Conservation (phyloP, 2,329 filamentous ascomycete species). For the Ophiostoma perfectum region DNA sequence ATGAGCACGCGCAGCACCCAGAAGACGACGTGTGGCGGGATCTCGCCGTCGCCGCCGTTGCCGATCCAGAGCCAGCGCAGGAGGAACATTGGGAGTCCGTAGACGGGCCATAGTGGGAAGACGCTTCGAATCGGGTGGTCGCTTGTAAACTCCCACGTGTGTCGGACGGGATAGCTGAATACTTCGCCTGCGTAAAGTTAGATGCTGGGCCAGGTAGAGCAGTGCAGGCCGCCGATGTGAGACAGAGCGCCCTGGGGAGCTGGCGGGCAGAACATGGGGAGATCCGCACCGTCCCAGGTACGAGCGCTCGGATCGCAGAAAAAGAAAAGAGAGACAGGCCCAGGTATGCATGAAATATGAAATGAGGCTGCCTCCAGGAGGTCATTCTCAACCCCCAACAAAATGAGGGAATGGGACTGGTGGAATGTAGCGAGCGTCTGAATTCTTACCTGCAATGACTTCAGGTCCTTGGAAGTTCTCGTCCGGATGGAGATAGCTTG, state of each 20-base stretch:
- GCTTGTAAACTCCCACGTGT: conserved; percentile 95
- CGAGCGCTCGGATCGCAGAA: not conserved
- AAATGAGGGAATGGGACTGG: not conserved
- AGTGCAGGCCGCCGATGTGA: not conserved
- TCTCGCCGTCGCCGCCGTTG: conserved; percentile 67
- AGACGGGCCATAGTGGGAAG: conserved; percentile 93
- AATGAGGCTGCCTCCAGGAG: not conserved
- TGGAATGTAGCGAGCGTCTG: not conserved
- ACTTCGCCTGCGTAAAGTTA: conserved; percentile 62
- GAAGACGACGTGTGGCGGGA: conserved; percentile 81
- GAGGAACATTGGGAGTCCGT: conserved; percentile 88
- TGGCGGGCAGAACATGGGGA: conserved; percentile 10
- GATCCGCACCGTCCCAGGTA: not conserved
- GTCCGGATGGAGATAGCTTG: conserved; percentile 96
- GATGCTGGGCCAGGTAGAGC: not conserved
- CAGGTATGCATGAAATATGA: no score
- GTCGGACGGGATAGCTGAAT: conserved; percentile 81
- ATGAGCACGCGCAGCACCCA: conserved; percentile 84
- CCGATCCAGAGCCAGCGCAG: conserved; percentile 90
- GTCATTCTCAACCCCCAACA: not conserved
- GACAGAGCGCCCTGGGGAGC: not conserved
- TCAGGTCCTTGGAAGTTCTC: conserved; percentile 99
- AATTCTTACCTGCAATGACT: conserved; percentile 77
- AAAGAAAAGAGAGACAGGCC: conserved; percentile 6
- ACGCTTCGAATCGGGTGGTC: conserved; percentile 86